phyloP scores from a whole-genome alignment of 768 basidiomycete genomes.

The Leccinum ochraceum region DNA sequence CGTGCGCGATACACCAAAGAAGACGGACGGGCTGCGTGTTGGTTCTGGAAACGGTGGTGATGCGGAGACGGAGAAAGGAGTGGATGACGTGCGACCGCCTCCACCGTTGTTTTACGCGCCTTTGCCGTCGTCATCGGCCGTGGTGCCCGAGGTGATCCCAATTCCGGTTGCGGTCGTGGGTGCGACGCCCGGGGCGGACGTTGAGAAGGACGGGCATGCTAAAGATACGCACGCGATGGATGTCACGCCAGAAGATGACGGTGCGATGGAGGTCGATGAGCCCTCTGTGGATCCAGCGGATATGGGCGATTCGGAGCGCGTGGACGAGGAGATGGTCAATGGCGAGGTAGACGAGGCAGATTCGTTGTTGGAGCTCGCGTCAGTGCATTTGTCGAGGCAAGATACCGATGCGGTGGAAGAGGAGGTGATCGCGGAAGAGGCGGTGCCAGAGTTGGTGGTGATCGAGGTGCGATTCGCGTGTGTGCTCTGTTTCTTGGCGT shows the following conservation, averaged over 20 bases:
- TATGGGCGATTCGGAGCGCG: neutral
- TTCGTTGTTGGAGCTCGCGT: slow-evolving; percentile 25
- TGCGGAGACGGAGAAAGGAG: neutral
- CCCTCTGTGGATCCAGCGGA: neutral
- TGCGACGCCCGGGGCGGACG: neutral
- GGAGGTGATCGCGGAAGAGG: neutral
- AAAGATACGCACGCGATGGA: neutral
- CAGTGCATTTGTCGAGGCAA: slow-evolving; percentile 22
- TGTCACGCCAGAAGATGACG: neutral
- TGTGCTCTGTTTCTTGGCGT: neutral
- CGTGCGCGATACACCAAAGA: slow-evolving; percentile 10
- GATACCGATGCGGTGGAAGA: slow-evolving; percentile 1
- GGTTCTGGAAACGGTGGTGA: neutral
- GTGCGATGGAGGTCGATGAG: neutral
- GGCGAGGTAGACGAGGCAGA: slow-evolving; percentile 19
- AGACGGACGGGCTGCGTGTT: neutral
- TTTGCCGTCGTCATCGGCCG: neutral
- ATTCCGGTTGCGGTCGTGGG: neutral
- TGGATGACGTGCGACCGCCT: neutral
- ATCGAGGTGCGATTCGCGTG: slow-evolving; percentile 14
- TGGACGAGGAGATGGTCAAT: neutral
- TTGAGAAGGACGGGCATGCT: too few relatives aligned
- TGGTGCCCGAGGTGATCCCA: neutral
- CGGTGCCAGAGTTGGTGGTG: neutral
- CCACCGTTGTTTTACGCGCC: neutral